A percentile compares a stretch with the other conserved stretches of the same genome.
phyloP scores from a whole-genome alignment of 495 filamentous ascomycete species.

The Aspergillus hancockii region DNA sequence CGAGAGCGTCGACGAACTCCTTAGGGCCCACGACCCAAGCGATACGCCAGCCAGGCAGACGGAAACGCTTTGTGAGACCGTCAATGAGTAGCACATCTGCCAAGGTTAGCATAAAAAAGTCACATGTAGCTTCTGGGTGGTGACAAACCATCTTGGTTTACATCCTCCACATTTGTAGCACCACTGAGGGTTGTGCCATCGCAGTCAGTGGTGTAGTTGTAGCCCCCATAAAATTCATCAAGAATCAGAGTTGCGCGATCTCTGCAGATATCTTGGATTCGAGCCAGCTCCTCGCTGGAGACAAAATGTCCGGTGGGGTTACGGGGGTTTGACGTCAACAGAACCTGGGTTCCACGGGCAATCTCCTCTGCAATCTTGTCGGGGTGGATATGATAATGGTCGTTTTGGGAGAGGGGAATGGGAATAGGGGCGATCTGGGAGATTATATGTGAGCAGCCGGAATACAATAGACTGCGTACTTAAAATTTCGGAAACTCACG shows the following conservation, averaged over 20 bases:
- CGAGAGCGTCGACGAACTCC: slow-evolving; percentile 93
- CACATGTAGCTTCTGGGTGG: neutral
- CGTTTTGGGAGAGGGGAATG: slow-evolving; percentile 76
- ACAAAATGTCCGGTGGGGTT: slow-evolving; percentile 94
- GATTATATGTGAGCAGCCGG: slow-evolving; percentile 9
- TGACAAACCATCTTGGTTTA: slow-evolving; percentile 59
- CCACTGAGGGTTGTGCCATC: slow-evolving; percentile 86
- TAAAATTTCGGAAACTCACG: slow-evolving; percentile 39
- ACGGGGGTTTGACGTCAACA: slow-evolving; percentile 93
- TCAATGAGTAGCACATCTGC: slow-evolving; percentile 90
- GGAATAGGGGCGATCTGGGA: slow-evolving; percentile 85
- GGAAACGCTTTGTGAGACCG: slow-evolving; percentile 94
- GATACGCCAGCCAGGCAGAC: slow-evolving; percentile 93
- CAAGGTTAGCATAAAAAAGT: slow-evolving; percentile 29
- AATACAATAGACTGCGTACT: neutral
- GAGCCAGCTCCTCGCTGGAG: slow-evolving; percentile 72
- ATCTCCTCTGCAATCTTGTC: slow-evolving; percentile 92
- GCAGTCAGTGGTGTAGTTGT: slow-evolving; percentile 90
- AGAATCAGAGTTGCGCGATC: slow-evolving; percentile 88
- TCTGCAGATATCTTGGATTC: slow-evolving; percentile 90
- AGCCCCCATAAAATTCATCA: slow-evolving; percentile 96
- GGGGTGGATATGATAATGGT: slow-evolving; percentile 88
- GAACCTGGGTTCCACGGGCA: slow-evolving; percentile 80
- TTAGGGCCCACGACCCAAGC: slow-evolving; percentile 96
- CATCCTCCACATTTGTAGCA: slow-evolving; percentile 77